Percentiles rank a stretch among this genome's conserved stretches.
Evolutionary conservation across 164 flowering plant species (phyloP).

Genomic region (Litsea cubeba): DNA sequence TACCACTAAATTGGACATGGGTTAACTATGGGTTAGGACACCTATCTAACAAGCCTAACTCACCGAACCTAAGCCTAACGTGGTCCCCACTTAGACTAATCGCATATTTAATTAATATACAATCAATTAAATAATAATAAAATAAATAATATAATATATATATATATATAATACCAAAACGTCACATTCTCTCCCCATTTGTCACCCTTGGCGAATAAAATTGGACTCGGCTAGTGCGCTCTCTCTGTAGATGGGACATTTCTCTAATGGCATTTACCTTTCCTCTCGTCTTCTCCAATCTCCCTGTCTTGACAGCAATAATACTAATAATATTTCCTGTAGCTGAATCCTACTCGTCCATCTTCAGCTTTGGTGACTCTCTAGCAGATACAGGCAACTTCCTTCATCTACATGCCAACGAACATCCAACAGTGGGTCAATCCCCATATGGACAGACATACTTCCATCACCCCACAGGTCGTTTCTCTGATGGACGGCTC

Average conservation of each 20-base stretch:
- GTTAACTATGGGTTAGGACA: no score
- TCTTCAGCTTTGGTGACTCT: constrained; percentile 40
- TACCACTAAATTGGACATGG: no score
- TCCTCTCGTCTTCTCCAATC: neutral
- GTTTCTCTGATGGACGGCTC: constrained; percentile 39
- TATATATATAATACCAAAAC: no score
- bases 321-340: neutral
- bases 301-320: neutral
- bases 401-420: neutral
- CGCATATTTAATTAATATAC: no score
- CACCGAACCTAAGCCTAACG: no score
- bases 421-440: neutral
- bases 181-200: no score
- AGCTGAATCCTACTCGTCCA: constrained; percentile 6
- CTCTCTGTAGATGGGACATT: neutral
- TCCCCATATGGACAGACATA: constrained; percentile 35
- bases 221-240: neutral
- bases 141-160: no score
- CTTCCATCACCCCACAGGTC: constrained; percentile 35
- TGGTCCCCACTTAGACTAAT: no score
- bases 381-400: constrained; percentile 37
- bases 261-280: neutral
- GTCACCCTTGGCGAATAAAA: no score
- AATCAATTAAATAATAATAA: no score
- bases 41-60: no score